phyloP scores from a whole-genome alignment of 257 asterid species.

The Ophiorrhiza pumila region DNA sequence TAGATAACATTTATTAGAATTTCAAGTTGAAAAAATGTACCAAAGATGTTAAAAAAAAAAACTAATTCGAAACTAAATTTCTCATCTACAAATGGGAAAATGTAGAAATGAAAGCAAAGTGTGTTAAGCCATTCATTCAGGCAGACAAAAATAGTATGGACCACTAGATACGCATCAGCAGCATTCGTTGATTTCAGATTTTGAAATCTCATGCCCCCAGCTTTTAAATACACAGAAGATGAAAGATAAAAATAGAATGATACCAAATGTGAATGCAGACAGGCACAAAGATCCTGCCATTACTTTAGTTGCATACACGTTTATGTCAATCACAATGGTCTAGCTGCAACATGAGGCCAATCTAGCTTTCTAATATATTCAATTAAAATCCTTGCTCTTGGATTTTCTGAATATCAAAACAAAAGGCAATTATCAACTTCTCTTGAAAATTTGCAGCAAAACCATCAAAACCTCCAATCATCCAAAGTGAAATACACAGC shows the following conservation, averaged over 20 bases:
- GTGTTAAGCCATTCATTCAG: neutral
- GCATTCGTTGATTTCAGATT: neutral
- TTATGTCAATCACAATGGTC: neutral
- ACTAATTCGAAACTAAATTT: neutral
- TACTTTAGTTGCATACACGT: neutral
- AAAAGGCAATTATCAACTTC: neutral
- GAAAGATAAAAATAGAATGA: neutral
- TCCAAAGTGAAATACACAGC: neutral
- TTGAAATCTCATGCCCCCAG: neutral
- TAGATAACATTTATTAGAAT: neutral
- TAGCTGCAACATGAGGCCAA: neutral
- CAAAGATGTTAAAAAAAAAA: neutral
- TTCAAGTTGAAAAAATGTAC: neutral
- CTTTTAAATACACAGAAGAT: neutral
- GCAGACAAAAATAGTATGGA: neutral
- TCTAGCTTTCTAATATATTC: neutral
- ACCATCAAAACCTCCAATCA: neutral
- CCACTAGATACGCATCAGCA: neutral
- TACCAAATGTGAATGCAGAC: neutral
- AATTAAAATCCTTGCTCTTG: neutral
- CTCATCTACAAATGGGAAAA: neutral
- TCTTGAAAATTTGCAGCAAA: neutral
- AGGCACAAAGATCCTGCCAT: neutral
- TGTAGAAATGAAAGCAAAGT: slow-evolving; percentile 1
- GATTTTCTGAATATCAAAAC: neutral